Evolutionary conservation across 495 filamentous ascomycete species (phyloP).

Genomic region (Annulohypoxylon nitens): DNA sequence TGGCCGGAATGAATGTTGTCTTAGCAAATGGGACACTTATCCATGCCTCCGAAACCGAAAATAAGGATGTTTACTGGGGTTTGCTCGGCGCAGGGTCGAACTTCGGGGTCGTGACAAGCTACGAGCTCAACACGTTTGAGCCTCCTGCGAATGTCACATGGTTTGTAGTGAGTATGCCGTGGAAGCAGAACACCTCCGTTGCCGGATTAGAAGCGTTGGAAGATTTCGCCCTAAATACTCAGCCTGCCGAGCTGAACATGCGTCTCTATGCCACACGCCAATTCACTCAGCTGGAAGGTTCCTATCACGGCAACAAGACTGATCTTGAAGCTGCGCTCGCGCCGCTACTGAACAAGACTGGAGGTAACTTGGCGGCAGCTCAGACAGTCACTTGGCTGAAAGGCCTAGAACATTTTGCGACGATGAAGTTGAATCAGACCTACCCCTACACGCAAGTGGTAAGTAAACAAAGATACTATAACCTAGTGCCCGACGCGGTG

Average conservation of each 20-base stretch:
- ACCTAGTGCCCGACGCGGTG: not conserved
- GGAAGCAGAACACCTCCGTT: conserved; percentile 54
- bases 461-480: conserved; percentile 24
- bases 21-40: conserved; percentile 59
- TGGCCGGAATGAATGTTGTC: conserved; percentile 57
- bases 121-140: conserved; percentile 60
- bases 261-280: conserved; percentile 57
- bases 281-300: conserved; percentile 59
- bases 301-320: conserved; percentile 56
- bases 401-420: conserved; percentile 58
- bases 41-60: conserved; percentile 55
- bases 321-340: conserved; percentile 53
- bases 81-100: conserved; percentile 59
- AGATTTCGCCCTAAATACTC: conserved; percentile 53
- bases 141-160: conserved; percentile 57
- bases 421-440: conserved; percentile 56
- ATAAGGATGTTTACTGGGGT: conserved; percentile 61
- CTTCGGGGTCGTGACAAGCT: conserved; percentile 58
- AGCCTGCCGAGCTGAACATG: conserved; percentile 62
- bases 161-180: conserved; percentile 54
- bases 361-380: conserved; percentile 49
- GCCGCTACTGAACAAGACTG: conserved; percentile 55
- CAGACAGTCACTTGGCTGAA: conserved; percentile 59
- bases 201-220: conserved; percentile 56
- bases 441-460: conserved; percentile 58